Evolutionary conservation across 768 basidiomycete species (phyloP).

Genomic region (Crucibulum laeve): DNA sequence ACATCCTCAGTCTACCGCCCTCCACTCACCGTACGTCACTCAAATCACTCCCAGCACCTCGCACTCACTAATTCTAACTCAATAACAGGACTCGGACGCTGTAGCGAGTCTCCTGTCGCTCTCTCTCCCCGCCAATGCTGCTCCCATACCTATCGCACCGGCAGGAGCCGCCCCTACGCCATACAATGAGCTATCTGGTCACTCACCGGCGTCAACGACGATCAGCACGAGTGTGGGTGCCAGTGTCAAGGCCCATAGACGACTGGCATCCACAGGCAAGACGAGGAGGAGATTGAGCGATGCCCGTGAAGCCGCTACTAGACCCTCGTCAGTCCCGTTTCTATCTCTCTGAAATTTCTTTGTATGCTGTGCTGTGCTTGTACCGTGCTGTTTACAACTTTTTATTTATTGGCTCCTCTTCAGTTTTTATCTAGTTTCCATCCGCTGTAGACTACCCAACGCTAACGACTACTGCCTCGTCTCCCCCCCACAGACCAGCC

Average conservation of each 20-base stretch:
- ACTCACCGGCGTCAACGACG: constrained; percentile 13
- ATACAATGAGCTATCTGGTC: constrained; percentile 2
- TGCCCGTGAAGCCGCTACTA: constrained; percentile 70
- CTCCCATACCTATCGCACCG: constrained; percentile 35
- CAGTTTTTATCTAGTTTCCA: background rate
- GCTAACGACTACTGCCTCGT: background rate
- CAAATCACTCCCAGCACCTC: constrained; percentile 4
- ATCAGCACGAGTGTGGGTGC: constrained; percentile 20
- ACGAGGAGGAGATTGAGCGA: constrained; percentile 71
- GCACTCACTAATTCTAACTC: background rate
- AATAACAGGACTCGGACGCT: constrained; percentile 33
- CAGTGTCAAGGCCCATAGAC: constrained; percentile 53
- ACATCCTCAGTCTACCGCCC: constrained; percentile 10
- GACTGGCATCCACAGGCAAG: constrained; percentile 68
- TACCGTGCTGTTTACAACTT: constrained; percentile 4
- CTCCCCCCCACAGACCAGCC: constrained; percentile 21
- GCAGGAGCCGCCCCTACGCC: background rate
- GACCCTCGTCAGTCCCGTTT: constrained; percentile 60
- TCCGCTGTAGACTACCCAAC: background rate
- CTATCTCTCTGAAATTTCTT: constrained; percentile 10
- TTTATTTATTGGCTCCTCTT: background rate
- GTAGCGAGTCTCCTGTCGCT: constrained; percentile 64
- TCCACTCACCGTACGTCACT: constrained; percentile 16
- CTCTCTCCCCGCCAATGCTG: constrained; percentile 56
- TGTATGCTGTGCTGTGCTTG: constrained; percentile 6